Percentiles rank a stretch among this genome's conserved stretches.
Conservation (phyloP, 2,329 filamentous ascomycete species). For the Nemania sp. region DNA sequence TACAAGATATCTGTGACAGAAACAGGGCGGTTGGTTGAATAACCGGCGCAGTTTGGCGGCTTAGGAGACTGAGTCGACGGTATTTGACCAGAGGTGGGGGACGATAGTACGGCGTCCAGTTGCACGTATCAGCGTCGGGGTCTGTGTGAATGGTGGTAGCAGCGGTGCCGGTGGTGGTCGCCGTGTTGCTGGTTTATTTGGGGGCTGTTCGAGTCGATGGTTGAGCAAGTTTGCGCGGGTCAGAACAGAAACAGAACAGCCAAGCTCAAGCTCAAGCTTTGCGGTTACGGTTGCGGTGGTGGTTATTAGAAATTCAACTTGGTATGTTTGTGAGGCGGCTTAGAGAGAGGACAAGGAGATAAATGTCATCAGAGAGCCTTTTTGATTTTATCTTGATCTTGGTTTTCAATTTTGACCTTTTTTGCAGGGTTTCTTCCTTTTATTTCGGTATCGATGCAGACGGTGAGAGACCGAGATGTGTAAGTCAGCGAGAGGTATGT, state of each 20-base stretch:
- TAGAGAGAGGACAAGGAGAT: constrained; percentile 9
- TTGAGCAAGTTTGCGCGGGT: constrained; percentile 20
- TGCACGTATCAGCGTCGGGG: constrained; percentile 12
- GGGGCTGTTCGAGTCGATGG: constrained; percentile 22
- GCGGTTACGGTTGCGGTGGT: constrained; percentile 20
- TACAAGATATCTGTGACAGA: constrained; percentile 24
- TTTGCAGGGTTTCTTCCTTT: constrained; percentile 6
- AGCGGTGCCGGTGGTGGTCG: no score
- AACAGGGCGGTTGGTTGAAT: constrained; percentile 12
- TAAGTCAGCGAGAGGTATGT: constrained; percentile 5
- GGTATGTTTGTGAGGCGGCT: background rate
- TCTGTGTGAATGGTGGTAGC: background rate
- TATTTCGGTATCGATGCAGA: constrained; percentile 23
- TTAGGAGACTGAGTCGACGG: constrained; percentile 4
- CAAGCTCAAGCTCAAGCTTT: no score
- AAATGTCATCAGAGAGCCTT: constrained; percentile 21
- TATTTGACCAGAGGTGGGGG: background rate
- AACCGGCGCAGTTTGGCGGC: constrained; percentile 27
- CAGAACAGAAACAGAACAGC: no score
- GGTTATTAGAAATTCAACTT: constrained; percentile 27
- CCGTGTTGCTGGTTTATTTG: constrained; percentile 4
- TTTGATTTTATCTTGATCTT: background rate
- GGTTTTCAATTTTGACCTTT: constrained; percentile 13
- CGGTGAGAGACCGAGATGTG: constrained; percentile 6
- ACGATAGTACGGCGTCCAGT: constrained; percentile 7